Evolutionary conservation across 148 eudicot genomes (phyloP).

Genomic region (Vaccinium darrowii): DNA sequence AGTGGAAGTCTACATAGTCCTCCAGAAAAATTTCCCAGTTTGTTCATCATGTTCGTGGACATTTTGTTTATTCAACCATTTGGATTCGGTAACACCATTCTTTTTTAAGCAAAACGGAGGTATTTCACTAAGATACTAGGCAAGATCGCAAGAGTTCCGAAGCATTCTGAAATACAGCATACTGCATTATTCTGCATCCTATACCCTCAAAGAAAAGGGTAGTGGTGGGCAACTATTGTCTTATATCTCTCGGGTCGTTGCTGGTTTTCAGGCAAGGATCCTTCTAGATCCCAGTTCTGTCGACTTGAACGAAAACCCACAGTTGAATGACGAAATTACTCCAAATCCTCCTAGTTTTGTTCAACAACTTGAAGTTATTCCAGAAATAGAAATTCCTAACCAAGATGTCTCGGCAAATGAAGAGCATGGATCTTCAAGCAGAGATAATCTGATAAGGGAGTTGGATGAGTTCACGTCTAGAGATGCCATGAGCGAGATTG

Average conservation of each 20-base stretch:
- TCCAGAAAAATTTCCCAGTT: neutral
- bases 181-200: neutral
- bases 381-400: conserved; percentile 12
- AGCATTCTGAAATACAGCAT: neutral
- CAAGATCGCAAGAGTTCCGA: neutral
- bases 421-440: conserved; percentile 27
- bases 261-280: conserved; percentile 76
- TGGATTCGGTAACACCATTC: neutral
- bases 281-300: conserved; percentile 60
- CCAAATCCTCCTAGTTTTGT: conserved; percentile 22
- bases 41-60: neutral
- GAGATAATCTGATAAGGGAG: conserved; percentile 34
- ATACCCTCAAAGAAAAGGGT: too few relatives aligned
- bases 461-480: conserved; percentile 44
- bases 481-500: conserved; percentile 45
- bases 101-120: neutral
- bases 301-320: conserved; percentile 36
- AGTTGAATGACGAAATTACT: conserved; percentile 29
- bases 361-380: conserved; percentile 28
- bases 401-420: conserved; percentile 30
- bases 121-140: neutral
- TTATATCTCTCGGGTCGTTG: neutral
- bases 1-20: neutral
- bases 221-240: neutral
- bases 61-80: neutral